Percentiles rank a stretch among this genome's conserved stretches.
These are phyloP conservation scores for Moniliophthora roreri DNA, from an alignment of 1,284 basidiomycete genomes.

Conservation along the genomic window DNA sequence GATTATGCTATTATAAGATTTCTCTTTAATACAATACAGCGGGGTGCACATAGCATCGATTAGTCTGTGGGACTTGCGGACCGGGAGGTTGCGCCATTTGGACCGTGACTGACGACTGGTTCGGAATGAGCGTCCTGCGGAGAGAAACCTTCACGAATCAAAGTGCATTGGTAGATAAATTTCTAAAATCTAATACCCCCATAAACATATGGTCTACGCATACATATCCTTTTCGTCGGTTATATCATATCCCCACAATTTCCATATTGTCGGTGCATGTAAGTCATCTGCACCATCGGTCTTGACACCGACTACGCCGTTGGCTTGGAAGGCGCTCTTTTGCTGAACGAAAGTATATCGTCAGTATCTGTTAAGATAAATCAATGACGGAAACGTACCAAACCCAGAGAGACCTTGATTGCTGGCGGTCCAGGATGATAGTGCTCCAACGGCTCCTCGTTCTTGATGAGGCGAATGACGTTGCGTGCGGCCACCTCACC, in stretches of 20 bases:
- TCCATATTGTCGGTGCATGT: constrained; percentile 43
- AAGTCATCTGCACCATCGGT: constrained; percentile 48
- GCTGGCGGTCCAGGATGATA: constrained; percentile 52
- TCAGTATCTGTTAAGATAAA: neutral
- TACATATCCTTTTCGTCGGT: constrained; percentile 27
- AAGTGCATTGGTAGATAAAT: no score
- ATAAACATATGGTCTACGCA: neutral
- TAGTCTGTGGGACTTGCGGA: no score
- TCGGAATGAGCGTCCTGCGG: no score
- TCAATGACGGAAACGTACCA: constrained; percentile 24
- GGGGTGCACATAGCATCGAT: no score
- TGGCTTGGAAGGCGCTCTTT: constrained; percentile 39
- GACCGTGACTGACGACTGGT: no score
- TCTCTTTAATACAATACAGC: no score
- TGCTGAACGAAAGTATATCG: constrained; percentile 21
- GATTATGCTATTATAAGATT: neutral
- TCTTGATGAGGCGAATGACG: constrained; percentile 44
- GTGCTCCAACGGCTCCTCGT: constrained; percentile 44
- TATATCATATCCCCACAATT: constrained; percentile 25
- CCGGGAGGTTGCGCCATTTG: no score
- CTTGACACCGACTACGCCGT: constrained; percentile 40
- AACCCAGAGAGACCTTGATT: constrained; percentile 65
- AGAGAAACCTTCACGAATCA: no score
- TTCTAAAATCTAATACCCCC: no score
- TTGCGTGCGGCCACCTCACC: constrained; percentile 56